Evolutionary conservation across 208 protist genomes (phyloP).

Genomic region (Trypanosoma lewisi): DNA sequence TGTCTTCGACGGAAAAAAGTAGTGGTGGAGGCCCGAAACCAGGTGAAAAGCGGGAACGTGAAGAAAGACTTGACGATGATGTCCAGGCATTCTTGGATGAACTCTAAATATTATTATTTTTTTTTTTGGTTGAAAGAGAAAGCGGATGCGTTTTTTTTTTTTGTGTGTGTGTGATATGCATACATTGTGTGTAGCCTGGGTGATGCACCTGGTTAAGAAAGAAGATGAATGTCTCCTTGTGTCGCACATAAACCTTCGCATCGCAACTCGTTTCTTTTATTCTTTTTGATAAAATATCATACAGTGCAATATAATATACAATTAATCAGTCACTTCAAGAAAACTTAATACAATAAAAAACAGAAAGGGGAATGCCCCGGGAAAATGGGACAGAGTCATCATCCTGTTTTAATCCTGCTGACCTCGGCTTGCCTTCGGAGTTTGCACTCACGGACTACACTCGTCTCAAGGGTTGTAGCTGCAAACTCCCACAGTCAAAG

Average conservation of each 20-base stretch:
- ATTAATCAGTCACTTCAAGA: background rate
- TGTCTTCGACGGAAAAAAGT: conserved; percentile 41
- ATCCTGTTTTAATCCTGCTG: conserved; percentile 67
- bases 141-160: background rate
- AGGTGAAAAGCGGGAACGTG: conserved; percentile 47
- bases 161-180: conserved; percentile 9
- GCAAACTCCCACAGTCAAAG: conserved; percentile 93
- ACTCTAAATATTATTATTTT: too few relatives aligned
- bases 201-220: too few relatives aligned
- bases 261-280: background rate
- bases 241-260: too few relatives aligned
- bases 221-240: too few relatives aligned
- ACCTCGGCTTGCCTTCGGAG: conserved; percentile 69
- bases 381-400: conserved; percentile 27
- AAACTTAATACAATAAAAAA: background rate
- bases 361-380: conserved; percentile 19
- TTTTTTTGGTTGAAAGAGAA: background rate
- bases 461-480: conserved; percentile 90
- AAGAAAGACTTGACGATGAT: conserved; percentile 53
- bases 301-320: too few relatives aligned
- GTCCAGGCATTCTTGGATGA: conserved; percentile 78
- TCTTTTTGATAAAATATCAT: too few relatives aligned
- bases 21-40: conserved; percentile 18
- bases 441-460: conserved; percentile 91
- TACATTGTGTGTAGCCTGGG: too few relatives aligned